A percentile compares a stretch with the other conserved stretches of the same genome.
Conservation (phyloP, 148 eudicot species). For the Suaeda aralocaspica region DNA sequence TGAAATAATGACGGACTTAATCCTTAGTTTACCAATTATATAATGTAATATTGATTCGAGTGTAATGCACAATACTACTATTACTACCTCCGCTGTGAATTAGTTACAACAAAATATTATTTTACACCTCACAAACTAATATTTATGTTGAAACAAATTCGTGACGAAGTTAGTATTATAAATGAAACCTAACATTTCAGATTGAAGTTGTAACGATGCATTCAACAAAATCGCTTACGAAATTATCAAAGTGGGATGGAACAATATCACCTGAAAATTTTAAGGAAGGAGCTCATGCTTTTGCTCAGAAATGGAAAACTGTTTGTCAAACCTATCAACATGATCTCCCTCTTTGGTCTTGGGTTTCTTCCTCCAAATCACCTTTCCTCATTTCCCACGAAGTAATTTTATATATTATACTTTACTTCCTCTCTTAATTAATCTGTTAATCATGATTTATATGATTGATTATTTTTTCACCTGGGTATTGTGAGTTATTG, state of each 20-base stretch:
- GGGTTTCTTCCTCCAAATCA: constrained; percentile 44
- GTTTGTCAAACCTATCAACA: constrained; percentile 26
- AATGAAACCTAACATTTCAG: too few relatives aligned
- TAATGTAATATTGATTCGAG: too few relatives aligned
- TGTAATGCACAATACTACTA: too few relatives aligned
- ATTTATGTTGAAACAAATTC: too few relatives aligned
- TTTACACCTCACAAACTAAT: too few relatives aligned
- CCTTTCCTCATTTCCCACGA: constrained; percentile 33
- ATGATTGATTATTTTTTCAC: not conserved
- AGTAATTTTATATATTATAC: constrained; percentile 24
- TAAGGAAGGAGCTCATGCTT: constrained; percentile 37
- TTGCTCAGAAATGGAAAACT: constrained; percentile 57
- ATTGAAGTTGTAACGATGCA: constrained; percentile 13
- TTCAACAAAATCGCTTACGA: constrained; percentile 11
- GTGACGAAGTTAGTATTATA: too few relatives aligned
- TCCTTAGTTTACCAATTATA: too few relatives aligned
- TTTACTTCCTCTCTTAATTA: not conserved
- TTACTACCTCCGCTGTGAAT: too few relatives aligned
- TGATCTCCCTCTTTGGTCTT: constrained; percentile 56
- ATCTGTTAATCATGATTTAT: not conserved
- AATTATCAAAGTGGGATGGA: constrained; percentile 46
- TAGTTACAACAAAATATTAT: too few relatives aligned
- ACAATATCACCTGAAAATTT: constrained; percentile 52
- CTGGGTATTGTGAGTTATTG: not conserved
- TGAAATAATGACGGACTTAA: too few relatives aligned